These are phyloP conservation scores for Paecilomyces fulvus DNA, from an alignment of 2,329 filamentous ascomycete species.

Conservation along the genomic window DNA sequence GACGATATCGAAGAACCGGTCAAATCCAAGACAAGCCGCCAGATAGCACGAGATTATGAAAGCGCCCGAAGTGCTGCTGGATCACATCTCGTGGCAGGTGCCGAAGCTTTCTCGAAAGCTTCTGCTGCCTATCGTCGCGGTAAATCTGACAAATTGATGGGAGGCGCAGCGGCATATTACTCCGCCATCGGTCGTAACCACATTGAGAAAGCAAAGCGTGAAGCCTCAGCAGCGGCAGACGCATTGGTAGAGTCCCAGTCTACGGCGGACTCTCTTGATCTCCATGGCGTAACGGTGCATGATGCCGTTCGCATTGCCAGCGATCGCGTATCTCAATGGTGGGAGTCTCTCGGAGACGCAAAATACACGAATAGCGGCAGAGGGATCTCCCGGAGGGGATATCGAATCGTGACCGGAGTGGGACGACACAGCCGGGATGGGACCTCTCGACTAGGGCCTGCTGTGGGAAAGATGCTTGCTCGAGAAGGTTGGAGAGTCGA, in stretches of 20 bases:
- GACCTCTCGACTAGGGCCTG: slow-evolving; percentile 65
- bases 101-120: slow-evolving; percentile 49
- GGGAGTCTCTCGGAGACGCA: slow-evolving; percentile 61
- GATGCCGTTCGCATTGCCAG: slow-evolving; percentile 74
- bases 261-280: slow-evolving; percentile 53
- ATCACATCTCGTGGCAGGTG: slow-evolving; percentile 39
- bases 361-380: slow-evolving; percentile 41
- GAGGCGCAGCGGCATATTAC: slow-evolving; percentile 69
- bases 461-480: slow-evolving; percentile 67
- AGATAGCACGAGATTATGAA: slow-evolving; percentile 12
- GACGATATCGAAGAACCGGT: slow-evolving; percentile 3
- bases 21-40: neutral
- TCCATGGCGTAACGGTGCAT: slow-evolving; percentile 74
- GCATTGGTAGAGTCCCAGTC: slow-evolving; percentile 61
- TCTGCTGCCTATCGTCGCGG: slow-evolving; percentile 50
- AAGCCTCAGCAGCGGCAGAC: slow-evolving; percentile 61
- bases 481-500: slow-evolving; percentile 78
- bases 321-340: slow-evolving; percentile 63
- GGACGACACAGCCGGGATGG: slow-evolving; percentile 73
- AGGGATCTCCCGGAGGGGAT: slow-evolving; percentile 45
- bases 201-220: slow-evolving; percentile 47
- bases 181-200: slow-evolving; percentile 60
- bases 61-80: slow-evolving; percentile 31
- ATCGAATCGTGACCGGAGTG: slow-evolving; percentile 70
- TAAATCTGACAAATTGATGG: slow-evolving; percentile 64